Percentiles rank a stretch among this genome's conserved stretches.
These are phyloP conservation scores for Suhomyces sp. DNA, from an alignment of 805 yeast genomes.

Conservation along the genomic window DNA sequence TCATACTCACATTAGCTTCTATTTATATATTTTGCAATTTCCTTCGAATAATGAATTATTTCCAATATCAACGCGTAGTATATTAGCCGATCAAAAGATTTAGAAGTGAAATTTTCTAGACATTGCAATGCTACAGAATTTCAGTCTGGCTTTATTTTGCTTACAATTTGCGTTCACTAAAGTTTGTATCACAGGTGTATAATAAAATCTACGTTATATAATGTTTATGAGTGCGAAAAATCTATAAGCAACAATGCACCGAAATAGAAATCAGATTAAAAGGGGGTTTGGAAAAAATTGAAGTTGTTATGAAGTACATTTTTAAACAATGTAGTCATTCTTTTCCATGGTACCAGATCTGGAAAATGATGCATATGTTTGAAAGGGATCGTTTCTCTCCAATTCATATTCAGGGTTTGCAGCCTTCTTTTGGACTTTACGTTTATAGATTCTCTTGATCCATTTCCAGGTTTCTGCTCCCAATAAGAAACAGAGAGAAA, in stretches of 20 bases:
- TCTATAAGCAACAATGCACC: not conserved
- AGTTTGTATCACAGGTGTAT: no score
- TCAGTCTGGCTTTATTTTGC: no score
- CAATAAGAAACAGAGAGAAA: conserved; percentile 52
- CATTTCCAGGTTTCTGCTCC: conserved; percentile 69
- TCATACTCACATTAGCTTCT: no score
- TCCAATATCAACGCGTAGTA: no score
- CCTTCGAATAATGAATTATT: no score
- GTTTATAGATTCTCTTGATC: conserved; percentile 55
- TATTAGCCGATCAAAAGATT: no score
- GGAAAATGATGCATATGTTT: conserved; percentile 58
- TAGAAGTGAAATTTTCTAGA: no score
- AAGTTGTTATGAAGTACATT: not conserved
- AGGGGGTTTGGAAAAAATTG: not conserved
- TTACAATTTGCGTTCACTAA: no score
- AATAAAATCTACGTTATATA: no score
- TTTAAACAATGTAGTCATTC: conserved; percentile 3
- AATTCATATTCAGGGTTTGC: conserved; percentile 64
- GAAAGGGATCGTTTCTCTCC: conserved; percentile 61
- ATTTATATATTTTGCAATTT: no score
- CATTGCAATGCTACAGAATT: no score
- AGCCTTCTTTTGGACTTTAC: conserved; percentile 28
- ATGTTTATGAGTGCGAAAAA: not conserved
- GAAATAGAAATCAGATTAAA: not conserved
- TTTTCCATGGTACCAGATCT: conserved; percentile 46